Base-by-base conservation (phyloP, 352 stramenopile species). In the Globisporangium viniferum region DNA sequence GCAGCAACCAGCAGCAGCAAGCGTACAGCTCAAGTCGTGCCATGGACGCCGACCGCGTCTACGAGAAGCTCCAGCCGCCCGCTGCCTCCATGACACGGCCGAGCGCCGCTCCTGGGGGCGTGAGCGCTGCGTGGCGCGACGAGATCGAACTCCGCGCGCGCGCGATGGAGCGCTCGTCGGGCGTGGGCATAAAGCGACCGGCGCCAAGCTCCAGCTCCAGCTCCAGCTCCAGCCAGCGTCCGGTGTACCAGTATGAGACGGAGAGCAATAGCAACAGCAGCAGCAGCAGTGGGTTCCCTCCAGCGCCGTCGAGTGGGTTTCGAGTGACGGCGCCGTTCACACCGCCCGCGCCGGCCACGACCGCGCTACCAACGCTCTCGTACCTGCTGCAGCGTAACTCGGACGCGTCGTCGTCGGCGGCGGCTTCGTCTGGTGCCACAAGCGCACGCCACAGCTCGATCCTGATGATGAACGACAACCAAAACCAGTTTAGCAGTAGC, bases 301-400 rank as follows among this genome's bases (percentile, higher is more conserved):
- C 39, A 46, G 39, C 24, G 18, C 9, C 36, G 5, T 8, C 41
- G 18, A 51, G 44, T n/a, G 18, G 44, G 18, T 51, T 51, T 7
- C 44, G 18, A 51, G 44, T 18, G 9, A 33, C 36, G 56, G 33
- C 9, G 18, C 18, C 44, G 56, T 64, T 59, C 46, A 36, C 29
- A 7, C 22, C 56, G 2, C 6, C 62, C 5, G 10, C n/a, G 22
- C n/a, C 33, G 9, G 51, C 20, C 5, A 6, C 36, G 2, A 44
- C 31, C 2, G 27, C 44, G 18, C 55, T 72, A 5, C 67, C 67
- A 54, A 65, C 60, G 54, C 67, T 72, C 54, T 72, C 67, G 15
- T 72, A 46, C 7, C 10, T 72, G 22, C 62, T 72, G 14, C 67
- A 72, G 55, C 67, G 67, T 39, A 71, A 61, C 39, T 44, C 54